phyloP scores from a whole-genome alignment of 1,139 yeast genomes.

The Torulaspora pretoriensis region DNA sequence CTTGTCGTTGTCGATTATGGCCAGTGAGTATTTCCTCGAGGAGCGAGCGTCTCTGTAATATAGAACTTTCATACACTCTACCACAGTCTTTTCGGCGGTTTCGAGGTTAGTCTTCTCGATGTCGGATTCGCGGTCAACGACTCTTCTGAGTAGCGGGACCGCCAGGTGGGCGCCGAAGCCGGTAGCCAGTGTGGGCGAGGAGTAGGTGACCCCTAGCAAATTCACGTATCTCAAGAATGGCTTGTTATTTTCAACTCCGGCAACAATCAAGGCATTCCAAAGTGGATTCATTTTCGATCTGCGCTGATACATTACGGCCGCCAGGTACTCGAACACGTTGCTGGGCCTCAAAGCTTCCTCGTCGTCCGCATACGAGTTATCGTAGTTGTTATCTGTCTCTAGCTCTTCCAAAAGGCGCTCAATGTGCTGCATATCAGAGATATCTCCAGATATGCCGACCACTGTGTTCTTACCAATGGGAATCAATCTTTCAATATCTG shows the following conservation, averaged over 20 bases:
- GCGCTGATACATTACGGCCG: constrained; percentile 79
- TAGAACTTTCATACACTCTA: constrained; percentile 88
- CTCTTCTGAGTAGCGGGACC: constrained; percentile 80
- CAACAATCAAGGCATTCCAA: constrained; percentile 93
- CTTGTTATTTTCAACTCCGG: constrained; percentile 72
- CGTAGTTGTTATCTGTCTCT: constrained; percentile 74
- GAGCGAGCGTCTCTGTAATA: constrained; percentile 97
- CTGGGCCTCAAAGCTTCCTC: constrained; percentile 70
- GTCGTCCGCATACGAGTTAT: constrained; percentile 54
- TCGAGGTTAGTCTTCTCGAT: constrained; percentile 60
- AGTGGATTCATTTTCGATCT: constrained; percentile 92
- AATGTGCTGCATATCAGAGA: constrained; percentile 86
- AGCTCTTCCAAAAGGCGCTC: constrained; percentile 72
- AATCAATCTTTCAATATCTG: constrained; percentile 76
- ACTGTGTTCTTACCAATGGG: constrained; percentile 80
- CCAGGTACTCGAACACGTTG: constrained; percentile 81
- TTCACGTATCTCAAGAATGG: constrained; percentile 84
- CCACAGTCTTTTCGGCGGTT: constrained; percentile 69
- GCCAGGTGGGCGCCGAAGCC: constrained; percentile 98
- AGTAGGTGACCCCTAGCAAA: constrained; percentile 83
- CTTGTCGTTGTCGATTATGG: constrained; percentile 61
- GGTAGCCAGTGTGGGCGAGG: constrained; percentile 86
- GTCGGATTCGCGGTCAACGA: constrained; percentile 76
- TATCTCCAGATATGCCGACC: constrained; percentile 93
- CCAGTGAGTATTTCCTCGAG: constrained; percentile 76